Evolutionary conservation across 306 rosid genomes (phyloP), one percentile per base, ranked within the genome.

Genomic region (Trichosanthes cucumerina): DNA sequence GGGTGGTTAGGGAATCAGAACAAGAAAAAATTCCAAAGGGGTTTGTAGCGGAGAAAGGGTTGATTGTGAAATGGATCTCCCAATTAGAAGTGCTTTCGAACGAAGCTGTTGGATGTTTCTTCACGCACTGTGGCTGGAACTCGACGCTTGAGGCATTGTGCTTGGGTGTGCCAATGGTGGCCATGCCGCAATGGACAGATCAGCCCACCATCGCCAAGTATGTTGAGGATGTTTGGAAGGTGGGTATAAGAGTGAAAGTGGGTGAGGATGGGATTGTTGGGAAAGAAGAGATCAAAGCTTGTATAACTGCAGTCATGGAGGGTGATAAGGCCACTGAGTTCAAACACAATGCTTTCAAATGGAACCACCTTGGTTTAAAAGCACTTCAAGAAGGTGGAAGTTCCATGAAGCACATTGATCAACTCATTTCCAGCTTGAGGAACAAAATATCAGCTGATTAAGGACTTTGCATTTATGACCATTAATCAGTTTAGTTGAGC

Each of bases 121-220:
- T 88, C 23, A 77, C 87, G 0, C 89, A 84, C 3, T 79, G 88
- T 5, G 88, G 91, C 6, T 88, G 91, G 91, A 88, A 86, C 82
- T 88, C 89, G 1, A 79, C 84, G 62, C 49, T 86, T 4, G 88
- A 88, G 54, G 89, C 84, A 16, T 2, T 85, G 79, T 79, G 89
- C 81, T 76, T 82, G 9, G 88, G 89, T 23, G 82, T 89, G 71
- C 88, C 90, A 0, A 81, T 89, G 84, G 84, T 89, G 53, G 84
- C 72, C 15, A 75, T 87, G 84, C 87, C 86, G 1, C 88, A 85
- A 73, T 79, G 86, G 91, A 86, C 83, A 0, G 89, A 89, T 76
- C 88, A 87, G 78, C 85, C 87, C 1, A 87, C 81, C 4, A 85
- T 80, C 68, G 89, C 87, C 6, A 89, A 87, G 79, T 82, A 85